A percentile compares a stretch with the other conserved stretches of the same genome.
phyloP scores from a whole-genome alignment of 2,329 filamentous ascomycete species.

The Neocucurbitaria cava region DNA sequence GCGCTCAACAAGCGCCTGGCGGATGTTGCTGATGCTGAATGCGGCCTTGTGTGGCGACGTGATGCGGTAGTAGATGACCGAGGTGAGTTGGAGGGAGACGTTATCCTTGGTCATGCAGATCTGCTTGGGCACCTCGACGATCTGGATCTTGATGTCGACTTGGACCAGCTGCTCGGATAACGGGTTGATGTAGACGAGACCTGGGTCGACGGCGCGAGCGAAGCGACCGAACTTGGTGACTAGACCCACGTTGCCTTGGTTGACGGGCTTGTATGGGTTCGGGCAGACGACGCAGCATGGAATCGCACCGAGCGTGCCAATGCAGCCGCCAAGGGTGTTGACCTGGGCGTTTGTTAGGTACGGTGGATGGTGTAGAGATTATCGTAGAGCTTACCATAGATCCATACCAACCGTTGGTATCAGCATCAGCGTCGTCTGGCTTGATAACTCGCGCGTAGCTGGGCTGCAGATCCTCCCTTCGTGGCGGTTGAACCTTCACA shows the following conservation, averaged over 20 bases:
- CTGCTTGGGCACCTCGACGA: slow-evolving; percentile 94
- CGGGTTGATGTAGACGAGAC: slow-evolving; percentile 96
- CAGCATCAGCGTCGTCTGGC: slow-evolving; percentile 69
- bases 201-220: slow-evolving; percentile 93
- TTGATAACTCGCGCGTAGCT: slow-evolving; percentile 75
- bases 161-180: slow-evolving; percentile 88
- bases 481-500: slow-evolving; percentile 76
- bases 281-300: slow-evolving; percentile 92
- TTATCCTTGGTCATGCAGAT: slow-evolving; percentile 99
- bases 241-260: slow-evolving; percentile 92
- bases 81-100: slow-evolving; percentile 89
- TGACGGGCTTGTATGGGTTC: slow-evolving; percentile 93
- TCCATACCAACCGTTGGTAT: slow-evolving; percentile 87
- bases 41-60: slow-evolving; percentile 94
- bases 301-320: slow-evolving; percentile 84
- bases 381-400: slow-evolving; percentile 60
- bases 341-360: slow-evolving; percentile 54
- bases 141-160: slow-evolving; percentile 99
- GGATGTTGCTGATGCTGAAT: slow-evolving; percentile 93
- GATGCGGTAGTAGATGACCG: slow-evolving; percentile 99
- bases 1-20: slow-evolving; percentile 94
- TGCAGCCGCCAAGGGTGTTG: slow-evolving; percentile 73
- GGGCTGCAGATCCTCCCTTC: slow-evolving; percentile 82
- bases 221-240: slow-evolving; percentile 96
- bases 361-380: not conserved